Conservation (phyloP, 345 rosid genomes). For the Combretum micranthum region DNA sequence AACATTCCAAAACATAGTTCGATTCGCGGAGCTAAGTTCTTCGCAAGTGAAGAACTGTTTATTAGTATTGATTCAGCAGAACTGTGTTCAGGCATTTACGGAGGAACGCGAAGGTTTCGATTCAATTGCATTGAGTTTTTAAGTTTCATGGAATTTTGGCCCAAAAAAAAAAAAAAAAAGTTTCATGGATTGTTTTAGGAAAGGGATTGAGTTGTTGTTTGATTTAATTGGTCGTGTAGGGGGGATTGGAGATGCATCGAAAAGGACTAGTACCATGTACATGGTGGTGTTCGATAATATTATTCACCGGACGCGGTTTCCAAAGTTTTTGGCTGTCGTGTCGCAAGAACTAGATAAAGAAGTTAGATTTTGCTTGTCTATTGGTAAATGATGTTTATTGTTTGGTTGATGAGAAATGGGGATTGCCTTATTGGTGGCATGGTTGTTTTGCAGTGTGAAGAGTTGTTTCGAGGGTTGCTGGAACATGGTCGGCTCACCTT, state of each 20-base stretch:
- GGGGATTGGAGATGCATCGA: constrained; percentile 37
- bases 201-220: neutral
- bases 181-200: neutral
- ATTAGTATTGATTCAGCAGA: constrained; percentile 73
- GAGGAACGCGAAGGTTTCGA: constrained; percentile 32
- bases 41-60: constrained; percentile 55
- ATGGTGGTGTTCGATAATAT: constrained; percentile 57
- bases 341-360: constrained; percentile 44
- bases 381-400: constrained; percentile 1
- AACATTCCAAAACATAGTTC: constrained; percentile 33
- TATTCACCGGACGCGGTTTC: constrained; percentile 61
- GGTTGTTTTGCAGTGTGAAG: constrained; percentile 44
- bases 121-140: too few relatives aligned
- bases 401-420: neutral
- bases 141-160: too few relatives aligned
- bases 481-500: constrained; percentile 77
- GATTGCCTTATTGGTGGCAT: neutral
- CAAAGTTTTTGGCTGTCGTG: constrained; percentile 48
- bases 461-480: constrained; percentile 64
- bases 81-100: constrained; percentile 71
- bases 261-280: constrained; percentile 36
- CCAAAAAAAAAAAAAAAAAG: too few relatives aligned
- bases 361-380: constrained; percentile 26
- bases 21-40: constrained; percentile 33
- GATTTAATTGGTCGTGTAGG: constrained; percentile 18